phyloP scores from a whole-genome alignment of 2,329 filamentous ascomycete species.

The Gaeumannomyces sp. region DNA sequence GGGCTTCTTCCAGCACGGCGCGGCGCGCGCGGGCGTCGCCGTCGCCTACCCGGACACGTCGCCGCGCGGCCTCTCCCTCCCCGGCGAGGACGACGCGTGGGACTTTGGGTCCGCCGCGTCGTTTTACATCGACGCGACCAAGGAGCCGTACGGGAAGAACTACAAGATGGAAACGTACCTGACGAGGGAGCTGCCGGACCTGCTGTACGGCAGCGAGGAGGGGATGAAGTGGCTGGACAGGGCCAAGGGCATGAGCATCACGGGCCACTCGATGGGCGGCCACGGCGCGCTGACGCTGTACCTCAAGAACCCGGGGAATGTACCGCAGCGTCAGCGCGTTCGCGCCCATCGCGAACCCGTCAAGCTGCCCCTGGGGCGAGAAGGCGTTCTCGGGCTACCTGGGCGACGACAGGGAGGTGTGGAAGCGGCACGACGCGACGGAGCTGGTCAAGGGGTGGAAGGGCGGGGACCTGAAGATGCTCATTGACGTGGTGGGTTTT shows the following conservation, averaged over 20 bases:
- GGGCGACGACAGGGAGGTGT: conserved; percentile 66
- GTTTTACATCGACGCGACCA: conserved; percentile 88
- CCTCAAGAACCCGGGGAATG: conserved; percentile 80
- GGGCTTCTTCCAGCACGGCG: conserved; percentile 86
- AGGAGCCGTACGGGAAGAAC: conserved; percentile 63
- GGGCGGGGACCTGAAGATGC: conserved; percentile 58
- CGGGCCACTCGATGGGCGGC: conserved; percentile 94
- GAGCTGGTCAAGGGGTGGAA: conserved; percentile 75
- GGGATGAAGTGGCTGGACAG: conserved; percentile 48
- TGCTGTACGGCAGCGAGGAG: conserved; percentile 66
- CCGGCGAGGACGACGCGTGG: conserved; percentile 79
- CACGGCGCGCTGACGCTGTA: conserved; percentile 91
- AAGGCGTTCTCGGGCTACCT: conserved; percentile 94
- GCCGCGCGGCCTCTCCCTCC: conserved; percentile 73
- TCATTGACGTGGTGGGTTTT: conserved; percentile 76
- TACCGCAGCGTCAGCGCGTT: conserved; percentile 89
- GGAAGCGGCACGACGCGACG: conserved; percentile 87
- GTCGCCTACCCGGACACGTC: conserved; percentile 93
- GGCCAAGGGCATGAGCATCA: conserved; percentile 64
- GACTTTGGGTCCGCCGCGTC: conserved; percentile 91
- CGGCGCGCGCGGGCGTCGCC: conserved; percentile 77
- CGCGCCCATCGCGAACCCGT: conserved; percentile 83
- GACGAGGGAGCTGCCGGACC: conserved; percentile 73
- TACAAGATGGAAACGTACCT: conserved; percentile 97
- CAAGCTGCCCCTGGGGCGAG: conserved; percentile 83